phyloP scores from a whole-genome alignment of 2,329 filamentous ascomycete species.

The Torrubiellomyces zombiae region DNA sequence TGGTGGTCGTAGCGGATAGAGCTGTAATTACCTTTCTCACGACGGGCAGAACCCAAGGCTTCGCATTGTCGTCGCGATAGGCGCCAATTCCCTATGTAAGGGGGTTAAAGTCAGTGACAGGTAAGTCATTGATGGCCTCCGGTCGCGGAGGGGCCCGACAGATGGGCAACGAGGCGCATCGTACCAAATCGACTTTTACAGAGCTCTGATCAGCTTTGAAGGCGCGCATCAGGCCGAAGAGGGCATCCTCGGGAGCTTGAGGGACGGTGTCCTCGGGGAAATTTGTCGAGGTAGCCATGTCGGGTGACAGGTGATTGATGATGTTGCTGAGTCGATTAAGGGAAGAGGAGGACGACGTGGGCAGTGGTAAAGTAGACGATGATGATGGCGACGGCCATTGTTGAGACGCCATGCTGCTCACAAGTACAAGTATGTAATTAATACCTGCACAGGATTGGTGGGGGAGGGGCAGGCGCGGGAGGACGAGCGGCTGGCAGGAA shows the following conservation, averaged over 20 bases:
- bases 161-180: slow-evolving; percentile 7
- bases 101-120: slow-evolving; percentile 3
- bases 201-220: slow-evolving; percentile 62
- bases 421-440: slow-evolving; percentile 2
- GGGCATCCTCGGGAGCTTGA: slow-evolving; percentile 82
- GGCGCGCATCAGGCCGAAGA: slow-evolving; percentile 84
- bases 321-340: slow-evolving; percentile 43
- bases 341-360: slow-evolving; percentile 26
- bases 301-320: slow-evolving; percentile 52
- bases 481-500: too few relatives aligned
- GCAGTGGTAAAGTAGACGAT: slow-evolving; percentile 9
- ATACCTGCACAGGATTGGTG: slow-evolving; percentile 1
- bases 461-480: background rate
- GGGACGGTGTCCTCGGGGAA: slow-evolving; percentile 67
- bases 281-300: slow-evolving; percentile 34
- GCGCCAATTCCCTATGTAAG: slow-evolving; percentile 56
- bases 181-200: slow-evolving; percentile 85
- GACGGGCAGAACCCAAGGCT: slow-evolving; percentile 92
- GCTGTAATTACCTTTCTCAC: slow-evolving; percentile 97
- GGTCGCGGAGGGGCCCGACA: slow-evolving; percentile 1
- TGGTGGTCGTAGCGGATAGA: too few relatives aligned
- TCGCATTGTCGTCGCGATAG: slow-evolving; percentile 86
- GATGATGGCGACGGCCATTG: slow-evolving; percentile 8
- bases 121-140: background rate
- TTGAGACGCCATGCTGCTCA: slow-evolving; percentile 13